Conservation (phyloP, 331 rosid genomes). For the Stylosanthes scabra region DNA sequence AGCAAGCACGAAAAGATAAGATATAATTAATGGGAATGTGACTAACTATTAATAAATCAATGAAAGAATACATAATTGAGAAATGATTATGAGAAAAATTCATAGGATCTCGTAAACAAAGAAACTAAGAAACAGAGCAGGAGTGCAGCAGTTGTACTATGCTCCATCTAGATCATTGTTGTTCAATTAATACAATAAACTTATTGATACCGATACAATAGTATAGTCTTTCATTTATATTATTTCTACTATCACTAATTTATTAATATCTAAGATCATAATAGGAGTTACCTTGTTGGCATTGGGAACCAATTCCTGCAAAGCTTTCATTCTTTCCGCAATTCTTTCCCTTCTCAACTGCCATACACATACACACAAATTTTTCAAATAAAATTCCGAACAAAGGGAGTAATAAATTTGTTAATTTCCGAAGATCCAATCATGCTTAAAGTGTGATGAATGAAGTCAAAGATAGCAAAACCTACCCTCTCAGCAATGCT, state of each 20-base stretch:
- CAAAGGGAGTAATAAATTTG: too few species aligned
- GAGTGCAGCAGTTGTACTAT: too few species aligned
- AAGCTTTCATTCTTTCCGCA: slow-evolving; percentile 94
- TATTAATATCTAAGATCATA: not conserved
- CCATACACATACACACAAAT: slow-evolving; percentile 31
- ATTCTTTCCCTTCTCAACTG: slow-evolving; percentile 97
- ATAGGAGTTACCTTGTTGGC: slow-evolving; percentile 76
- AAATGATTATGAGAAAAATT: not conserved
- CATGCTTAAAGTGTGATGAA: not conserved
- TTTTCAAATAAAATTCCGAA: not conserved
- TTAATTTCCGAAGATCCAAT: slow-evolving; percentile 31
- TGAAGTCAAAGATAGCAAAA: not conserved
- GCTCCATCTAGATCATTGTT: too few species aligned
- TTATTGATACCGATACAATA: too few species aligned
- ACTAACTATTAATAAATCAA: not conserved
- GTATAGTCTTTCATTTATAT: too few species aligned
- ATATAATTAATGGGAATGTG: not conserved
- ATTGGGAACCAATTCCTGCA: slow-evolving; percentile 96
- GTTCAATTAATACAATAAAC: too few species aligned
- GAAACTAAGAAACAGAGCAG: too few species aligned
- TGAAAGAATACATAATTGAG: not conserved
- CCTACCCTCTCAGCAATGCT: slow-evolving; percentile 98
- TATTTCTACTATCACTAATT: too few species aligned
- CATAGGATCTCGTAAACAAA: too few species aligned
- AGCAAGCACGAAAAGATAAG: not conserved